These are phyloP conservation scores for Urtica urens DNA, from an alignment of 306 rosid species.

Conservation along the genomic window DNA sequence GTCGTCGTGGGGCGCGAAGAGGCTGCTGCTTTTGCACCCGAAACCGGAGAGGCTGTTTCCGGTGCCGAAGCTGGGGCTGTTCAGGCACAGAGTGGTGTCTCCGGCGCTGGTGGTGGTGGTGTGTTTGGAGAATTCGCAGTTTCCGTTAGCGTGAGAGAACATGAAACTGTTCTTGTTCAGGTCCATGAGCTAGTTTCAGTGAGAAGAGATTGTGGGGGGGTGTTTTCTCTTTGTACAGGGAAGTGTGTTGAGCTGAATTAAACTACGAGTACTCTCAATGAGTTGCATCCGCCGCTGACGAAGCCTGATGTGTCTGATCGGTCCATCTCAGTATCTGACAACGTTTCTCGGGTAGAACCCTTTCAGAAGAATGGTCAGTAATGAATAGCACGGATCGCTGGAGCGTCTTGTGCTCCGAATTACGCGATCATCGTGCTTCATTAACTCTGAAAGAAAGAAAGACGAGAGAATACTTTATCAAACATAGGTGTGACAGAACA, in stretches of 20 bases:
- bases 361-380: constrained; percentile 40
- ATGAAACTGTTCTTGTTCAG: constrained; percentile 45
- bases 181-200: constrained; percentile 61
- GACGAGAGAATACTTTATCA: constrained; percentile 5
- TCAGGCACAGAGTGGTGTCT: constrained; percentile 65
- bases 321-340: constrained; percentile 76
- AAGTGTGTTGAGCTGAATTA: constrained; percentile 21
- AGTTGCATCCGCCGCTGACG: constrained; percentile 63
- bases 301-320: constrained; percentile 88
- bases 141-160: constrained; percentile 48
- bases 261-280: constrained; percentile 22
- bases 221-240: constrained; percentile 28
- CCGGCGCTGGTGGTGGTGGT: constrained; percentile 43
- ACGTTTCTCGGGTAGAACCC: constrained; percentile 93
- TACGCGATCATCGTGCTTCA: constrained; percentile 52
- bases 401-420: constrained; percentile 71
- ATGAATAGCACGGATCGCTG: constrained; percentile 30
- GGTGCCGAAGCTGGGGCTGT: constrained; percentile 47
- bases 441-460: constrained; percentile 66
- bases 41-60: constrained; percentile 35
- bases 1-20: constrained; percentile 52
- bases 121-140: constrained; percentile 37
- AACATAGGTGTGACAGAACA: too few species aligned
- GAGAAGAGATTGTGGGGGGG: background rate
- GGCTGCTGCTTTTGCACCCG: constrained; percentile 30